phyloP scores from a whole-genome alignment of 164 flowering plant genomes.

The Dillenia suffruticosa region DNA sequence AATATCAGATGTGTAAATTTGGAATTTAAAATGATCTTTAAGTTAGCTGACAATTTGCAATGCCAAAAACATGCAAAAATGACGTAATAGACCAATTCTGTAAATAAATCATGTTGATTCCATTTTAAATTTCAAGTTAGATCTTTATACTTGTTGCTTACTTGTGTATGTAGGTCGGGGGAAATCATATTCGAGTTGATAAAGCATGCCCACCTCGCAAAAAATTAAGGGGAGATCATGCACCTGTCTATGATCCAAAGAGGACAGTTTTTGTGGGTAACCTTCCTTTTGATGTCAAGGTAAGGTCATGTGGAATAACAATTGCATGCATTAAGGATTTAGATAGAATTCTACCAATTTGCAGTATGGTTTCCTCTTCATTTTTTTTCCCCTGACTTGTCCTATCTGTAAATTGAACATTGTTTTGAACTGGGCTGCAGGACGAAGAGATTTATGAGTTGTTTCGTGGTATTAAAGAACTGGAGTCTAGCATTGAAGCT shows the following conservation, averaged over 20 bases:
- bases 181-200: constrained; percentile 92
- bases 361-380: neutral
- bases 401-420: neutral
- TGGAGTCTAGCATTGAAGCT: constrained; percentile 73
- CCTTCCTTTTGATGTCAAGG: constrained; percentile 97
- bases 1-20: too few relatives aligned
- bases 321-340: neutral
- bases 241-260: constrained; percentile 66
- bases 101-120: too few relatives aligned
- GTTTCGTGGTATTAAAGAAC: constrained; percentile 51
- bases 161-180: constrained; percentile 53
- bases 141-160: neutral
- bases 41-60: too few relatives aligned
- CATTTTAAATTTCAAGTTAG: too few relatives aligned
- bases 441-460: constrained; percentile 91
- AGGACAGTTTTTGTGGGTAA: constrained; percentile 96
- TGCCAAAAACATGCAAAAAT: too few relatives aligned
- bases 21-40: too few relatives aligned
- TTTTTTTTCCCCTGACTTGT: neutral
- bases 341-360: neutral
- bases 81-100: too few relatives aligned
- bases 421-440: constrained; percentile 30
- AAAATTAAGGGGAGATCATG: constrained; percentile 69
- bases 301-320: constrained; percentile 12
- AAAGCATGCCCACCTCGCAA: constrained; percentile 97